Percentiles rank a stretch among this genome's conserved stretches.
Evolutionary conservation across 2,329 filamentous ascomycete species (phyloP).

Genomic region (Ilyonectria mors-panacis): DNA sequence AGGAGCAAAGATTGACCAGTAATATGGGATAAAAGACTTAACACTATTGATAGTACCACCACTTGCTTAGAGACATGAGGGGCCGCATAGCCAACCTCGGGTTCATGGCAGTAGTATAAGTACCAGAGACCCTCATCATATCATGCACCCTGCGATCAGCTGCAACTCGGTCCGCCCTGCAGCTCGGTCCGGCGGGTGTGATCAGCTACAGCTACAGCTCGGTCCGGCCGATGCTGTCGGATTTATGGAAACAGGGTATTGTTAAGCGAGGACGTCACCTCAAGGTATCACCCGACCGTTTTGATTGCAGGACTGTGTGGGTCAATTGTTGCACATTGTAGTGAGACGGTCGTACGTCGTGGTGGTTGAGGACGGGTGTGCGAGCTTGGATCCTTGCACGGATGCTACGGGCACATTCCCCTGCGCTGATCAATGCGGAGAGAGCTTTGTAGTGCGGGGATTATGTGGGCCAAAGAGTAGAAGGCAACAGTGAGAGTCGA

Average conservation of each 20-base stretch:
- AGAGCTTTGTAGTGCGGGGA: neutral
- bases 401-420: neutral
- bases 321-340: neutral
- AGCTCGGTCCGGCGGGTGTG: neutral
- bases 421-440: neutral
- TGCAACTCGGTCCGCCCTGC: conserved; percentile 4
- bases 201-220: neutral
- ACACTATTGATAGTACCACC: neutral
- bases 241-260: conserved; percentile 14
- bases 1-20: neutral
- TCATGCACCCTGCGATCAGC: conserved; percentile 14
- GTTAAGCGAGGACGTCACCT: neutral
- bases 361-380: neutral
- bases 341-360: neutral
- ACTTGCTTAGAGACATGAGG: neutral
- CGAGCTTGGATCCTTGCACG: neutral
- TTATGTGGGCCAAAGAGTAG: neutral
- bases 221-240: conserved; percentile 5
- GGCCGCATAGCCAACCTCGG: neutral
- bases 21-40: neutral
- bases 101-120: neutral
- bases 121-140: neutral
- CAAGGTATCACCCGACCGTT: neutral
- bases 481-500: neutral
- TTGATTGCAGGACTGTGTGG: neutral